phyloP scores from a whole-genome alignment of 1,284 basidiomycete species.

The Cronartium quercuum region DNA sequence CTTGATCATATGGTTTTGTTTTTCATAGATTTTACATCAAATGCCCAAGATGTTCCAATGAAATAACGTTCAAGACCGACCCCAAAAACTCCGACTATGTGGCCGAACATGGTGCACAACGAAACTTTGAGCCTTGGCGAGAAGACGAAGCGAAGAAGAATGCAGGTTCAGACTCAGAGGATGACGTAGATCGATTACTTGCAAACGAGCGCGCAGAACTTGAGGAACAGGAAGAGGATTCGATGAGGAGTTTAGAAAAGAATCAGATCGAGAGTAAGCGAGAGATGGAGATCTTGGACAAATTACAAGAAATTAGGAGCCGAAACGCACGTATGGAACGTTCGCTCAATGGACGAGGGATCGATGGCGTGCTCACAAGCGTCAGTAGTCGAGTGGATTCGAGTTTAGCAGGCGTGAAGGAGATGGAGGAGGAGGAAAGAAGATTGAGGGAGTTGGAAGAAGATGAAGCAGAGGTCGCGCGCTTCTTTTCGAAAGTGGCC shows the following conservation, averaged over 20 bases:
- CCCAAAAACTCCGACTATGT: conserved; percentile 93
- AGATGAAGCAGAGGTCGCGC: conserved; percentile 37
- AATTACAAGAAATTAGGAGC: conserved; percentile 85
- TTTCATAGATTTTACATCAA: conserved; percentile 51
- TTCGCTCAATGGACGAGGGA: conserved; percentile 41
- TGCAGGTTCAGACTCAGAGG: conserved; percentile 63
- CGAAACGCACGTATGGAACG: conserved; percentile 87
- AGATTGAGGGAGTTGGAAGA: conserved; percentile 32
- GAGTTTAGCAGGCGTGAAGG: conserved; percentile 28
- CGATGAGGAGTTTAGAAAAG: conserved; percentile 93
- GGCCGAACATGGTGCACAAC: conserved; percentile 84
- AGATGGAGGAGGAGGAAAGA: conserved; percentile 26
- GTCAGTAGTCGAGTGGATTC: conserved; percentile 37
- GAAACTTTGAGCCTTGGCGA: conserved; percentile 90
- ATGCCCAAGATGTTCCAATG: conserved; percentile 84
- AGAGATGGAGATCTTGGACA: conserved; percentile 98
- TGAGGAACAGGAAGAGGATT: conserved; percentile 73
- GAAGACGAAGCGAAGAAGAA: conserved; percentile 58
- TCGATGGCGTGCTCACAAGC: conserved; percentile 44
- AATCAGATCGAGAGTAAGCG: conserved; percentile 82
- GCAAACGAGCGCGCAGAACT: conserved; percentile 59
- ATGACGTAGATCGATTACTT: conserved; percentile 43
- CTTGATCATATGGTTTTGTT: no score
- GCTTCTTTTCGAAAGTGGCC: conserved; percentile 32
- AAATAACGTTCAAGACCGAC: conserved; percentile 99